Evolutionary conservation across 2,329 filamentous ascomycete species (phyloP), one percentile per base, ranked within the genome.

Genomic region (Trichoderma sp.): DNA sequence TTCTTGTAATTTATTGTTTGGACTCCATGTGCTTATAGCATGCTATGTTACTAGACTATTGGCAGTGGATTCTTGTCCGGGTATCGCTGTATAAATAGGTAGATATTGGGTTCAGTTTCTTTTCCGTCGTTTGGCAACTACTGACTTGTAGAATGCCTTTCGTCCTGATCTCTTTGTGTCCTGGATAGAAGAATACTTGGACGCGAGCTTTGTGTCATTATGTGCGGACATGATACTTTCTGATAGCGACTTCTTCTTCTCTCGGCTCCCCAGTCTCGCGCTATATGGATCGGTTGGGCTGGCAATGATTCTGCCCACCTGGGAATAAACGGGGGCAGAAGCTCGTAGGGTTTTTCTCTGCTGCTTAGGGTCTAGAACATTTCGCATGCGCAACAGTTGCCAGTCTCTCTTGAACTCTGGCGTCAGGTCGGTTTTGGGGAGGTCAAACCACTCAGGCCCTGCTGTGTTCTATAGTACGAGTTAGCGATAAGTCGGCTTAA

Each of bases 281-380:
- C 88, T 95, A 84, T 91, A 94, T 82, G 91, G 97, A 78, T 98
- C 95, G 1, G 94, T 95, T 1, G 94, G 91, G 1, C 95, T 95
- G 77, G 97, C 92, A 70, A 98, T 88, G 72, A 99, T 89, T 6
- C 93, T 95, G 71, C 95, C 96, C 32, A 97, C 89, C 77, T 97
- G 93, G 23, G 93, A 97, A 79, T 92, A 98, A 73, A 94, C 90
- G 1, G 96, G 96, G 11, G 79, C 76, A 50, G 73, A 78, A 72
- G 88, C 86, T 79, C 92, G 94, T 70, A 89, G 87, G 66, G 95
- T 91, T 81, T 98, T 98, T 80, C 95, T 97, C 85, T 97, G 97
- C 78, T 95, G 92, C 80, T 98, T 95, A 1, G 94, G 91, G 75
- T 98, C 95, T 26, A 98, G 86, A 23, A 97, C 91, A 70, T 91